phyloP scores from a whole-genome alignment of 768 basidiomycete genomes.

The Calocybe cyanea region DNA sequence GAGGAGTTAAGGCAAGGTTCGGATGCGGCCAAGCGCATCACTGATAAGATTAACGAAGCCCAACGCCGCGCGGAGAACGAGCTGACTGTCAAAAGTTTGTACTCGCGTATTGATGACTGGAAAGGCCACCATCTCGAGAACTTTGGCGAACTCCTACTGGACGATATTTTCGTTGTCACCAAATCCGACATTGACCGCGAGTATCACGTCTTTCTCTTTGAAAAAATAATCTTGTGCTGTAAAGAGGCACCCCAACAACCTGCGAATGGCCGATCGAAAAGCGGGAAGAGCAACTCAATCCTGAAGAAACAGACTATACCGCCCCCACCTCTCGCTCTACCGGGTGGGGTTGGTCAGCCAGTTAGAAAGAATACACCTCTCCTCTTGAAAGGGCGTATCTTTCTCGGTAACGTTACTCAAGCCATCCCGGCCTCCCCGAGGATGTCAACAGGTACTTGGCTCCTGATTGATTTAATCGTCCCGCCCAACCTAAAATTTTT shows the following conservation, averaged over 20 bases:
- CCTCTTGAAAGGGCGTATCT: slow-evolving; percentile 93
- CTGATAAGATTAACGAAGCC: slow-evolving; percentile 94
- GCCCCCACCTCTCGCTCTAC: slow-evolving; percentile 36
- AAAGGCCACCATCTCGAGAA: slow-evolving; percentile 95
- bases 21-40: slow-evolving; percentile 86
- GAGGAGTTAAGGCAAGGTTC: slow-evolving; percentile 83
- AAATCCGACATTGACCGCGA: slow-evolving; percentile 96
- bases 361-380: slow-evolving; percentile 79
- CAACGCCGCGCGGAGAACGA: slow-evolving; percentile 89
- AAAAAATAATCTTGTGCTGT: slow-evolving; percentile 98
- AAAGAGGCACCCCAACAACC: slow-evolving; percentile 75
- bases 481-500: not conserved
- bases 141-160: slow-evolving; percentile 91
- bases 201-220: slow-evolving; percentile 98
- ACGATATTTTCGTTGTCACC: slow-evolving; percentile 93
- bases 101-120: slow-evolving; percentile 93
- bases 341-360: slow-evolving; percentile 50
- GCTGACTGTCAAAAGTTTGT: slow-evolving; percentile 83
- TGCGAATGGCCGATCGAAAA: slow-evolving; percentile 61
- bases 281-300: slow-evolving; percentile 81
- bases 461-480: slow-evolving; percentile 9
- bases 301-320: slow-evolving; percentile 75
- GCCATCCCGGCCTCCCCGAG: slow-evolving; percentile 61
- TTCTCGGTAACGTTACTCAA: slow-evolving; percentile 91
- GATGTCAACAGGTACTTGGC: slow-evolving; percentile 54